Percentiles rank a stretch among this genome's conserved stretches.
phyloP scores from a whole-genome alignment of 805 yeast genomes.

The Jamesozyma gamospora region DNA sequence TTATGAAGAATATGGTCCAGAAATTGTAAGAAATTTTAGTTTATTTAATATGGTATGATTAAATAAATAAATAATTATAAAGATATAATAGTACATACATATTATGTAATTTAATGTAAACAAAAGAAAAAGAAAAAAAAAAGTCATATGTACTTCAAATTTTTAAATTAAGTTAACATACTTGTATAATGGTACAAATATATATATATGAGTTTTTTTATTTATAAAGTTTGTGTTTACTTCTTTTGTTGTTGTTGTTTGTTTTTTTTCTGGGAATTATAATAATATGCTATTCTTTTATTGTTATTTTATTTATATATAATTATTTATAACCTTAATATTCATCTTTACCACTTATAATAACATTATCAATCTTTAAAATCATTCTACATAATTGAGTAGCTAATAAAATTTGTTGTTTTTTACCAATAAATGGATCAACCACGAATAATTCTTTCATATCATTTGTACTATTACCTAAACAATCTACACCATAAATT shows the following conservation, averaged over 20 bases:
- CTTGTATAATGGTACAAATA: background rate
- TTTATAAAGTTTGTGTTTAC: no score
- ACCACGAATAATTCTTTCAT: slow-evolving; percentile 92
- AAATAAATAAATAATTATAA: no score
- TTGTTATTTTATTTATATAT: background rate
- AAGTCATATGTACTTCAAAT: no score
- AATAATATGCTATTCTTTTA: background rate
- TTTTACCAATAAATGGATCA: slow-evolving; percentile 95
- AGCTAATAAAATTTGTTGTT: slow-evolving; percentile 89
- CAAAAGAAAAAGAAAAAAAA: background rate
- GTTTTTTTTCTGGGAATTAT: no score
- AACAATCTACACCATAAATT: slow-evolving; percentile 84
- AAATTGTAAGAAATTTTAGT: slow-evolving; percentile 93
- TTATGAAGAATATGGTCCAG: slow-evolving; percentile 96
- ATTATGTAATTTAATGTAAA: background rate
- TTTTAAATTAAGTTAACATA: no score
- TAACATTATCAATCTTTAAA: slow-evolving; percentile 91
- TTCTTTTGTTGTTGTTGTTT: no score
- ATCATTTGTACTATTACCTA: slow-evolving; percentile 79
- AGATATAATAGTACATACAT: background rate
- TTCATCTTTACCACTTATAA: slow-evolving; percentile 77
- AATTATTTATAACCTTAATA: slow-evolving; percentile 28
- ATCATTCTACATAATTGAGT: slow-evolving; percentile 98
- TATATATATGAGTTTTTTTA: no score
- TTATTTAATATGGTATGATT: slow-evolving; percentile 70